Conservation (phyloP, 2,329 filamentous ascomycete genomes). For the Talaromyces marneffei region DNA sequence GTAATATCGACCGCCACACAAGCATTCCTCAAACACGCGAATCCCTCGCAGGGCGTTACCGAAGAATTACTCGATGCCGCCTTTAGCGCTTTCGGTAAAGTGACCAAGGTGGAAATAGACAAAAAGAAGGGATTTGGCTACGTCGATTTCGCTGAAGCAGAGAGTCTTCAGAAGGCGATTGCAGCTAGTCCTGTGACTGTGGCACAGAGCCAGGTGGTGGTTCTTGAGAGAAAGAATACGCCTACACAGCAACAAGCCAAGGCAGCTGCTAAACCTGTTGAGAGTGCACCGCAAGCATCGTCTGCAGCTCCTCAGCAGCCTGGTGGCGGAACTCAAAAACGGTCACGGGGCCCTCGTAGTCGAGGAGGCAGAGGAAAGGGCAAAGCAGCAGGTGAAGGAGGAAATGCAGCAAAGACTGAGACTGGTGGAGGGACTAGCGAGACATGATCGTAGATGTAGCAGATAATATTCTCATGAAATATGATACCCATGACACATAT, state of each 20-base stretch:
- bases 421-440: not conserved
- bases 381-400: not conserved
- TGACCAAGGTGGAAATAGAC: constrained; percentile 83
- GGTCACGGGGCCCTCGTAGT: constrained; percentile 11
- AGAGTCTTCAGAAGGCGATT: constrained; percentile 70
- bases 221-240: constrained; percentile 57
- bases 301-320: constrained; percentile 3
- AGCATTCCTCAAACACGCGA: constrained; percentile 75
- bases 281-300: constrained; percentile 2
- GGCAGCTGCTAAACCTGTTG: constrained; percentile 6
- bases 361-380: constrained; percentile 14
- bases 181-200: constrained; percentile 74
- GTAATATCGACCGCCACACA: constrained; percentile 28
- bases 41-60: constrained; percentile 85
- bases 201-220: constrained; percentile 78
- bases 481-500: constrained; percentile 10
- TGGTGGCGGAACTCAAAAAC: constrained; percentile 7
- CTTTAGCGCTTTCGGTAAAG: constrained; percentile 65
- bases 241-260: constrained; percentile 8
- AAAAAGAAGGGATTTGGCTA: constrained; percentile 93
- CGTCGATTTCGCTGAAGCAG: constrained; percentile 73
- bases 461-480: constrained; percentile 2
- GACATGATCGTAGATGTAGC: not conserved
- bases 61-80: constrained; percentile 71
- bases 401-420: constrained; percentile 5